Evolutionary conservation across 768 basidiomycete species (phyloP).

Genomic region (Bullera alba): DNA sequence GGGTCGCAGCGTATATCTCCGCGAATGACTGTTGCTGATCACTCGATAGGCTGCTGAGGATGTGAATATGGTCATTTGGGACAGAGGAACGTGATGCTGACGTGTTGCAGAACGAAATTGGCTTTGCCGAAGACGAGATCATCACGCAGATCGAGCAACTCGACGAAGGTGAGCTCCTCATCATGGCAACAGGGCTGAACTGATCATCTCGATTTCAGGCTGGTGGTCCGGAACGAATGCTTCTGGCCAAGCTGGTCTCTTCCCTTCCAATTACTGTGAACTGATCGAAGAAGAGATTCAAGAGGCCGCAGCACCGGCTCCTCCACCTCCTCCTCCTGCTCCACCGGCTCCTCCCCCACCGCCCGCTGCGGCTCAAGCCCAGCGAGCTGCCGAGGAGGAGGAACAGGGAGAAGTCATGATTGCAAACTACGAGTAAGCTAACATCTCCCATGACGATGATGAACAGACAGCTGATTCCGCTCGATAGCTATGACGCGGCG

Average conservation of each 20-base stretch:
- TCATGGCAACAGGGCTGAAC: slow-evolving; percentile 2
- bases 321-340: slow-evolving; percentile 50
- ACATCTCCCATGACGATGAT: slow-evolving; percentile 58
- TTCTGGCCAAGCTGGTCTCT: slow-evolving; percentile 69
- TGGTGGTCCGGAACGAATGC: slow-evolving; percentile 82
- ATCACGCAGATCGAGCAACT: slow-evolving; percentile 76
- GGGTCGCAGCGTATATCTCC: slow-evolving; percentile 4
- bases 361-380: slow-evolving; percentile 31
- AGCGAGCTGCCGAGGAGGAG: slow-evolving; percentile 50
- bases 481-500: slow-evolving; percentile 68
- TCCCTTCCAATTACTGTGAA: slow-evolving; percentile 91
- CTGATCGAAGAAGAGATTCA: slow-evolving; percentile 49
- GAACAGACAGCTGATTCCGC: slow-evolving; percentile 7
- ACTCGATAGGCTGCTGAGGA: slow-evolving; percentile 21
- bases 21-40: slow-evolving; percentile 6
- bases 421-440: slow-evolving; percentile 55
- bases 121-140: slow-evolving; percentile 68
- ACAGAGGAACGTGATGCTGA: slow-evolving; percentile 2
- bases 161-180: slow-evolving; percentile 54
- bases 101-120: slow-evolving; percentile 65
- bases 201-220: slow-evolving; percentile 42
- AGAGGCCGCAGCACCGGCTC: slow-evolving; percentile 46
- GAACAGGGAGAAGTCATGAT: slow-evolving; percentile 44
- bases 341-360: slow-evolving; percentile 52
- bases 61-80: slow-evolving; percentile 10